phyloP scores from a whole-genome alignment of 768 basidiomycete genomes.

The Crucibulum laeve region DNA sequence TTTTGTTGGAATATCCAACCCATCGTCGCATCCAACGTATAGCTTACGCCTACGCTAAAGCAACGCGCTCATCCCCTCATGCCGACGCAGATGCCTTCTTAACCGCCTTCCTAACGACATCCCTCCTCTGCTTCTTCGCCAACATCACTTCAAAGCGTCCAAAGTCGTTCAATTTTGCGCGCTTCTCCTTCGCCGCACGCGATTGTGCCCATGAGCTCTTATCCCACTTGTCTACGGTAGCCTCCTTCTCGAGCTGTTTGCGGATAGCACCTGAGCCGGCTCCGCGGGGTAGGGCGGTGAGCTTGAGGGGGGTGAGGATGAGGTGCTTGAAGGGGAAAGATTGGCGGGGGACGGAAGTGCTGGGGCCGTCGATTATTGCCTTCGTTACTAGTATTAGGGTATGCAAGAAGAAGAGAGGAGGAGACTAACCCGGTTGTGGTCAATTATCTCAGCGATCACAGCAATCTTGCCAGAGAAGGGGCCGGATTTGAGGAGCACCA shows the following conservation, averaged over 20 bases:
- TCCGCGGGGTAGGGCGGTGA: constrained; percentile 81
- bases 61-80: neutral
- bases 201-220: constrained; percentile 86
- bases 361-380: constrained; percentile 96
- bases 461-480: constrained; percentile 87
- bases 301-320: constrained; percentile 80
- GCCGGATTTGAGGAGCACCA: constrained; percentile 91
- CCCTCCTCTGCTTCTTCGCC: constrained; percentile 84
- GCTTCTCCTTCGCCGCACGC: constrained; percentile 67
- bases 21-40: no score
- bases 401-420: neutral
- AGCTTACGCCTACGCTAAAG: no score
- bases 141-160: constrained; percentile 86
- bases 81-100: constrained; percentile 35
- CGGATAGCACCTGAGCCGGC: constrained; percentile 79
- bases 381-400: constrained; percentile 22
- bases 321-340: constrained; percentile 89
- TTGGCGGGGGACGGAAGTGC: constrained; percentile 89
- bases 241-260: constrained; percentile 87
- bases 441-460: constrained; percentile 95
- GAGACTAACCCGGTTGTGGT: constrained; percentile 89
- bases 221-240: constrained; percentile 83
- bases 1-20: no score
- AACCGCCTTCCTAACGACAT: constrained; percentile 68
- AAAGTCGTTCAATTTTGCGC: constrained; percentile 84